phyloP scores from a whole-genome alignment of 2,329 filamentous ascomycete genomes.

The Neofusicoccum parvum region DNA sequence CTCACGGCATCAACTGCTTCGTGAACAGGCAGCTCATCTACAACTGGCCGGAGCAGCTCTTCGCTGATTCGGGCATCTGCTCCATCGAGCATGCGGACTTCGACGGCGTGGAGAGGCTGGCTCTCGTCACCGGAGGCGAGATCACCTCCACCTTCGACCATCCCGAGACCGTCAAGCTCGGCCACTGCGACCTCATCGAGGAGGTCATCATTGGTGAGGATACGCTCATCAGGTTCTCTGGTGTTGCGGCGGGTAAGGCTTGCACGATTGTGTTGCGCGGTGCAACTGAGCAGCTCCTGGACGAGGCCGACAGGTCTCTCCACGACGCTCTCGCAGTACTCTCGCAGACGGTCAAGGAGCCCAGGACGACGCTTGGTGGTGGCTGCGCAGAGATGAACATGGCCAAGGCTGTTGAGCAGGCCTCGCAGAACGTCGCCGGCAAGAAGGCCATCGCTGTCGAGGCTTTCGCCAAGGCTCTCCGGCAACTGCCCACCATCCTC shows the following conservation, averaged over 20 bases:
- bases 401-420: constrained; percentile 95
- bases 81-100: constrained; percentile 99
- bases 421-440: constrained; percentile 89
- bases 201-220: constrained; percentile 99
- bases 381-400: constrained; percentile 99
- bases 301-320: constrained; percentile 93
- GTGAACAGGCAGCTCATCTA: constrained; percentile 99
- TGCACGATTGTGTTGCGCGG: constrained; percentile 97
- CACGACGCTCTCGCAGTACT: constrained; percentile 96
- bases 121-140: constrained; percentile 93
- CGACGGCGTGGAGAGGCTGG: constrained; percentile 92
- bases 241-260: constrained; percentile 87
- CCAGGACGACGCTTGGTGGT: constrained; percentile 89
- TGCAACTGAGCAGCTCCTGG: constrained; percentile 93
- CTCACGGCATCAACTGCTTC: constrained; percentile 99
- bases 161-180: constrained; percentile 94
- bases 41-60: constrained; percentile 99
- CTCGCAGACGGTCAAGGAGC: constrained; percentile 94
- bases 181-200: constrained; percentile 92
- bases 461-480: constrained; percentile 82
- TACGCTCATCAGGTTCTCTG: constrained; percentile 95
- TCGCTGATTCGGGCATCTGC: constrained; percentile 95
- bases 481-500: constrained; percentile 93
- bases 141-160: constrained; percentile 98
- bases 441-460: constrained; percentile 96